phyloP scores from a whole-genome alignment of 768 basidiomycete genomes.

The Solioccasus polychromus region DNA sequence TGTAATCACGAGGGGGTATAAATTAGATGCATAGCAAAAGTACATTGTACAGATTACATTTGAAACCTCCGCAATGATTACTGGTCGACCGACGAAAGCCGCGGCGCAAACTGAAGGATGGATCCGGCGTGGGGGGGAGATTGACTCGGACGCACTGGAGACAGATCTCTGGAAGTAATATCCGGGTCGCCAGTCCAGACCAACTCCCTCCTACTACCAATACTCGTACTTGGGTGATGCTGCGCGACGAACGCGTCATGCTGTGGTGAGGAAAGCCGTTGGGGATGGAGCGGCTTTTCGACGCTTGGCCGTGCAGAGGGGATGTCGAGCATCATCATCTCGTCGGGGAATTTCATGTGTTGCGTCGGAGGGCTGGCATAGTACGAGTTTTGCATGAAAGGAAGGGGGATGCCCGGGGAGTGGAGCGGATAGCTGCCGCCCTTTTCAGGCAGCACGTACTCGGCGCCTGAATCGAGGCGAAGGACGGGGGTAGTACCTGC shows the following conservation, averaged over 20 bases:
- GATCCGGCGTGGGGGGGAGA: constrained; percentile 4
- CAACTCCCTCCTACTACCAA: constrained; percentile 20
- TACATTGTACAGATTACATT: constrained; percentile 6
- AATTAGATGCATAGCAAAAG: neutral
- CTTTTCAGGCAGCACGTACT: constrained; percentile 18
- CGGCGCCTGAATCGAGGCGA: constrained; percentile 25
- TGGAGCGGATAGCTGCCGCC: constrained; percentile 1
- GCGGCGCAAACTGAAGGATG: constrained; percentile 10
- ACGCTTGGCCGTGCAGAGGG: constrained; percentile 14
- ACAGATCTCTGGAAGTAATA: constrained; percentile 1
- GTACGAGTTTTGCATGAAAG: constrained; percentile 17
- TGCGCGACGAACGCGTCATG: constrained; percentile 3
- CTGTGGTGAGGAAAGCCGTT: constrained; percentile 16
- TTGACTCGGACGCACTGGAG: constrained; percentile 6
- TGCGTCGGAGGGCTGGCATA: constrained; percentile 3
- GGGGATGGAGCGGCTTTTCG: constrained; percentile 23
- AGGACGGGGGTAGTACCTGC: constrained; percentile 23
- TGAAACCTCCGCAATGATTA: neutral
- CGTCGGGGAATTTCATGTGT: constrained; percentile 15
- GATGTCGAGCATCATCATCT: constrained; percentile 7
- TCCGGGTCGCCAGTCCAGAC: constrained; percentile 25
- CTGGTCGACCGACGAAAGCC: constrained; percentile 11
- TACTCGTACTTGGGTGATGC: constrained; percentile 10
- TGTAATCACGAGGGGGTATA: neutral
- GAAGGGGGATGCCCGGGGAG: constrained; percentile 5